A percentile compares a stretch with the other conserved stretches of the same genome.
phyloP scores from a whole-genome alignment of 345 rosid genomes.

The Camelina neglecta region DNA sequence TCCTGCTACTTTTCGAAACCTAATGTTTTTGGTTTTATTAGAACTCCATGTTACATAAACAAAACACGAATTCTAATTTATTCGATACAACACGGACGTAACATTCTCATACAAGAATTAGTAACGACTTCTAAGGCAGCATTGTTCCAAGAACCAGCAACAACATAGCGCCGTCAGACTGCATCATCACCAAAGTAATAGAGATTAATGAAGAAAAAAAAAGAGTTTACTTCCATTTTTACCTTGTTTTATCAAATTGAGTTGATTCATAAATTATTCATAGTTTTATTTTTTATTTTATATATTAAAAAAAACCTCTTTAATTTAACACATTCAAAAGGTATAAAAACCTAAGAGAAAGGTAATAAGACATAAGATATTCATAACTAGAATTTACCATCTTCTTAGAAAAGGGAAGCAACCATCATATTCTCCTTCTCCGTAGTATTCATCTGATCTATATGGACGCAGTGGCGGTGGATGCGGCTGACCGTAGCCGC shows the following conservation, averaged over 20 bases:
- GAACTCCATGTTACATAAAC: neutral
- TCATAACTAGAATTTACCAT: conserved; percentile 21
- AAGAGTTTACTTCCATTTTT: neutral
- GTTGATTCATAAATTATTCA: neutral
- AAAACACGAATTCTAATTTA: neutral
- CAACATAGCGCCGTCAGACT: conserved; percentile 41
- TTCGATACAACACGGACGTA: neutral
- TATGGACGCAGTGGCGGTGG: conserved; percentile 40
- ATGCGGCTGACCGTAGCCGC: conserved; percentile 31
- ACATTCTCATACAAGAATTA: neutral
- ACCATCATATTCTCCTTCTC: conserved; percentile 40
- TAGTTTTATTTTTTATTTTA: neutral
- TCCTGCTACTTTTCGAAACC: neutral
- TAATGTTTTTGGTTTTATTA: neutral
- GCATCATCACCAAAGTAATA: conserved; percentile 10
- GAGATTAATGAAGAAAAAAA: neutral
- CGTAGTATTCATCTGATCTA: conserved; percentile 38
- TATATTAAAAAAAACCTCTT: neutral
- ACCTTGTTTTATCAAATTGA: neutral
- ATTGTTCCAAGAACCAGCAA: conserved; percentile 38
- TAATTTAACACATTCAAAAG: neutral
- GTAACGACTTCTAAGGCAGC: conserved; percentile 40
- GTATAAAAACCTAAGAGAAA: neutral
- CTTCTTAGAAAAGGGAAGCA: conserved; percentile 40
- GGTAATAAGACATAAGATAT: too few species aligned